Evolutionary conservation across 768 basidiomycete species (phyloP).

Genomic region (Dictyophora rubrovolvata): DNA sequence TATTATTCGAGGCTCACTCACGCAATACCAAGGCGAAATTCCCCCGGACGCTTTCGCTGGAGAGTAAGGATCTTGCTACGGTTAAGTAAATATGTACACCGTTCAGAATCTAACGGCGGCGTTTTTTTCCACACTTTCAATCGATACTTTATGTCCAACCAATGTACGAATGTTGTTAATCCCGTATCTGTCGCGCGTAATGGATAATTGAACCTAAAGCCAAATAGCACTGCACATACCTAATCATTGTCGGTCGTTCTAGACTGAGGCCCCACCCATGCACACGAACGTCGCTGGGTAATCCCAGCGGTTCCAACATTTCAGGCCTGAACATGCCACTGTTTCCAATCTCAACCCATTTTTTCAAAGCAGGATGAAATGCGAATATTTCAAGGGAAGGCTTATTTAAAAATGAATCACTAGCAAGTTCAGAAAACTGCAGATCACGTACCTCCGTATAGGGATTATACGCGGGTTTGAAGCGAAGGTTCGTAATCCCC

Average conservation of each 20-base stretch:
- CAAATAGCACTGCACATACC: conserved; percentile 39
- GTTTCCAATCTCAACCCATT: conserved; percentile 98
- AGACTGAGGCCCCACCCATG: conserved; percentile 94
- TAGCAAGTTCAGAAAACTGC: neutral
- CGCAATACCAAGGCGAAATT: conserved; percentile 81
- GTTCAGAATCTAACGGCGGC: conserved; percentile 82
- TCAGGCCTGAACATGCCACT: conserved; percentile 99
- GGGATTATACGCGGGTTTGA: conserved; percentile 98
- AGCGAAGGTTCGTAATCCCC: conserved; percentile 87
- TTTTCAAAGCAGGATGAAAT: conserved; percentile 86
- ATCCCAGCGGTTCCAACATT: conserved; percentile 98
- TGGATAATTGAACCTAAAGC: neutral
- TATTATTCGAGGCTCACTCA: conserved; percentile 70
- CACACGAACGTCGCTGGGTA: conserved; percentile 92
- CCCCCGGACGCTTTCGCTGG: conserved; percentile 73
- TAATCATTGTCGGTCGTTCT: conserved; percentile 98
- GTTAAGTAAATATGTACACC: neutral
- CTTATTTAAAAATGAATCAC: conserved; percentile 28
- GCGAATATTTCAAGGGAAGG: conserved; percentile 98
- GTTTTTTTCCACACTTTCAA: conserved; percentile 81
- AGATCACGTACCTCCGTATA: conserved; percentile 71
- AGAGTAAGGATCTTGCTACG: conserved; percentile 13
- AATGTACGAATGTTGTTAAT: conserved; percentile 96
- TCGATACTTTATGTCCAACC: conserved; percentile 92
- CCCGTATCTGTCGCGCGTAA: conserved; percentile 55